Evolutionary conservation across 352 stramenopile species (phyloP).

Genomic region (Globisporangium alternatum): DNA sequence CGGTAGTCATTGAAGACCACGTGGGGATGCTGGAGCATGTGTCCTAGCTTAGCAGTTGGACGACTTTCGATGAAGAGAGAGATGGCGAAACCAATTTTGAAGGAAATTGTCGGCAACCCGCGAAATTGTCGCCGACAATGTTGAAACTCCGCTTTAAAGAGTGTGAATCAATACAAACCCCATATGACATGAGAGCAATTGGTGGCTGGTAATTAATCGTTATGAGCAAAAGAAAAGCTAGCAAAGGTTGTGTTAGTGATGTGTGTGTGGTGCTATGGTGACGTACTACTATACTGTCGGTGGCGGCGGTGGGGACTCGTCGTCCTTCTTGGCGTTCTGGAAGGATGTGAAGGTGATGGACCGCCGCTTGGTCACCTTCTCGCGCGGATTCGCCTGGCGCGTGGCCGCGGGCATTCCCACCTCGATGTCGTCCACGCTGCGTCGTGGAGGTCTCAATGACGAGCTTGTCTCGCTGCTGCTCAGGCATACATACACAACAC

Average conservation of each 20-base stretch:
- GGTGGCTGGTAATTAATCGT: not conserved
- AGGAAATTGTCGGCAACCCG: not conserved
- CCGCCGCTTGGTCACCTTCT: conserved; percentile 53
- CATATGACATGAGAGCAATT: not conserved
- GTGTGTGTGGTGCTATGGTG: not conserved
- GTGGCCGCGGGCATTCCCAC: conserved; percentile 56
- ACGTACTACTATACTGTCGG: conserved; percentile 4
- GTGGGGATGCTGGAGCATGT: conserved; percentile 7
- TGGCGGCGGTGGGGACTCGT: conserved; percentile 3
- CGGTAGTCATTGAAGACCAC: not conserved
- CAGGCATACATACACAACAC: not conserved
- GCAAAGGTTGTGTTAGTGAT: not conserved
- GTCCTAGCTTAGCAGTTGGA: not conserved
- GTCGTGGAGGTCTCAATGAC: conserved; percentile 22
- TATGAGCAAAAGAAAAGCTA: not conserved
- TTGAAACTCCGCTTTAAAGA: too few relatives aligned
- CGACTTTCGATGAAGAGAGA: not conserved
- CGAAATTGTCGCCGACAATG: too few relatives aligned
- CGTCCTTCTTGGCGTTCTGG: conserved; percentile 27
- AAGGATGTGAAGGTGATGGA: conserved; percentile 81
- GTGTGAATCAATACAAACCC: too few relatives aligned
- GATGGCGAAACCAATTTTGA: conserved; percentile 9
- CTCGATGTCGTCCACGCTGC: conserved; percentile 78
- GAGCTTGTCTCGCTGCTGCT: conserved; percentile 14
- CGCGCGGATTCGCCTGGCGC: conserved; percentile 41